Evolutionary conservation across 257 asterid species (phyloP).

Genomic region (Solanum clarkiae): DNA sequence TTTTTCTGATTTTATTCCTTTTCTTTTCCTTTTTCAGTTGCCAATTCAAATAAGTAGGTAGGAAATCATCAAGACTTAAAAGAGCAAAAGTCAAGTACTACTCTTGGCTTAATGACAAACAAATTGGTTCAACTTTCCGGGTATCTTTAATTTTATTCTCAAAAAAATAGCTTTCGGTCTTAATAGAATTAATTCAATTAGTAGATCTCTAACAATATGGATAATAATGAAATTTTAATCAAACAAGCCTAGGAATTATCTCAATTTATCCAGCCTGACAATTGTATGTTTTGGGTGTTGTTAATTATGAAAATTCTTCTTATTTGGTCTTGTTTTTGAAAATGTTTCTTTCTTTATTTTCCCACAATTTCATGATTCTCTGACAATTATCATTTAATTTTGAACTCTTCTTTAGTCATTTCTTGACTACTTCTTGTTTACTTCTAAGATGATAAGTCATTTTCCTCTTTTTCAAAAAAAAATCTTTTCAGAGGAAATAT

Average conservation of each 20-base stretch:
- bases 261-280: neutral
- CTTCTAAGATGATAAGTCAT: too few relatives aligned
- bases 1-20: too few relatives aligned
- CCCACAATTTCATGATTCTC: too few relatives aligned
- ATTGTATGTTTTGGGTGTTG: neutral
- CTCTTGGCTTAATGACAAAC: neutral
- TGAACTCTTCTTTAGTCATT: neutral
- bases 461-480: too few relatives aligned
- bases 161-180: neutral
- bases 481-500: too few relatives aligned
- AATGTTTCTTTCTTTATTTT: too few relatives aligned
- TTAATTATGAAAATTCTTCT: neutral
- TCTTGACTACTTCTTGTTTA: neutral
- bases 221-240: too few relatives aligned
- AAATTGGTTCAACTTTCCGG: neutral
- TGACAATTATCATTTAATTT: too few relatives aligned
- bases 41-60: neutral
- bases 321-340: too few relatives aligned
- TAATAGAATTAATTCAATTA: too few relatives aligned
- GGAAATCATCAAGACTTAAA: neutral
- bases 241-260: neutral
- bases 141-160: neutral
- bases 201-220: neutral
- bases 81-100: neutral
- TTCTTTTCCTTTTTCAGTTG: neutral